Conservation (phyloP, 768 basidiomycete species). For the Macrocybe gigantea region DNA sequence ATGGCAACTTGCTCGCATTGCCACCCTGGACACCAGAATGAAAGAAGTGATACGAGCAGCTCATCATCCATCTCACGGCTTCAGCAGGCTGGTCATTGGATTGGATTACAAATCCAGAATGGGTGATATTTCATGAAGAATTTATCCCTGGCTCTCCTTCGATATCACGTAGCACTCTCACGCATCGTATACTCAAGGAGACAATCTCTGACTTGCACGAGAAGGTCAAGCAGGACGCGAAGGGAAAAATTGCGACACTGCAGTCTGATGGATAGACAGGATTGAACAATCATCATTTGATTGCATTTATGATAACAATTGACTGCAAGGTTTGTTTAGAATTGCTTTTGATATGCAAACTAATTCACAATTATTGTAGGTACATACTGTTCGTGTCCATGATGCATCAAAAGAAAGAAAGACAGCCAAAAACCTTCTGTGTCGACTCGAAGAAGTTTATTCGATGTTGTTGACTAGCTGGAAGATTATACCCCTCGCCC, state of each 20-base stretch:
- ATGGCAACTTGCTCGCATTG: no score
- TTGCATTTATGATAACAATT: constrained; percentile 26
- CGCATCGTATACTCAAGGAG: constrained; percentile 14
- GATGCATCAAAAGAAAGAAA: constrained; percentile 24
- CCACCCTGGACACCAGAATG: constrained; percentile 4
- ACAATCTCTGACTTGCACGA: constrained; percentile 7
- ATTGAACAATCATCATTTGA: constrained; percentile 20
- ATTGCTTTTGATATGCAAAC: not conserved
- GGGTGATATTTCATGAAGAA: constrained; percentile 18
- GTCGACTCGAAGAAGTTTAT: constrained; percentile 10
- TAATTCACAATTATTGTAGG: constrained; percentile 9
- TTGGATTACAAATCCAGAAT: constrained; percentile 32
- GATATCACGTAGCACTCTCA: constrained; percentile 17
- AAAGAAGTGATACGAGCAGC: constrained; percentile 16
- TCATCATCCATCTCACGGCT: constrained; percentile 20
- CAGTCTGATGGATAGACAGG: constrained; percentile 33
- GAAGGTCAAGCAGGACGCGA: not conserved
- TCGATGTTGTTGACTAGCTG: constrained; percentile 14
- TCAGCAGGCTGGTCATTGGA: constrained; percentile 24
- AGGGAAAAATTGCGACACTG: constrained; percentile 15
- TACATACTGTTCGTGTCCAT: constrained; percentile 18
- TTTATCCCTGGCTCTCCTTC: constrained; percentile 22
- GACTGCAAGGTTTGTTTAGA: constrained; percentile 12
- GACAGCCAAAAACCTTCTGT: constrained; percentile 22
- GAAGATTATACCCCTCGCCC: constrained; percentile 15